Conservation (phyloP, 2,329 filamentous ascomycete species). For the Phaeosphaeria sp. region DNA sequence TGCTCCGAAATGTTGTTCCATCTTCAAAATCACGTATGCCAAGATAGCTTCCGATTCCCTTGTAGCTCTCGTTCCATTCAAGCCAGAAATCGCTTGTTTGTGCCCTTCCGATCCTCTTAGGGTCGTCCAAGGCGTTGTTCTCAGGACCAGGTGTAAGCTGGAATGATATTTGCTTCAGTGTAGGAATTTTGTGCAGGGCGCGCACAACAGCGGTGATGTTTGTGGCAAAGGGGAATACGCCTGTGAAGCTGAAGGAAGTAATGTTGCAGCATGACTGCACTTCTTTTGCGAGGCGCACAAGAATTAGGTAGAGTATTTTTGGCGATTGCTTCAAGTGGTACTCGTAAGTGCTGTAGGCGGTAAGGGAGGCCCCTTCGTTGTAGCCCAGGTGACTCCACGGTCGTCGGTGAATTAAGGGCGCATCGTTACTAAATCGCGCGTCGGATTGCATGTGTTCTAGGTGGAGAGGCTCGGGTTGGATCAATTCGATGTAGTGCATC, state of each 20-base stretch:
- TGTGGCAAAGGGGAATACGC: conserved; percentile 70
- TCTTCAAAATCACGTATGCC: conserved; percentile 28
- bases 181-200: conserved; percentile 34
- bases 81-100: conserved; percentile 51
- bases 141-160: conserved; percentile 52
- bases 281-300: conserved; percentile 37
- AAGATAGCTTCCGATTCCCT: conserved; percentile 30
- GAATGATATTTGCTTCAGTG: conserved; percentile 45
- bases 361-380: conserved; percentile 79
- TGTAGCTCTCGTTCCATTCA: conserved; percentile 45
- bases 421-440: conserved; percentile 24
- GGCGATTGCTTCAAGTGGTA: conserved; percentile 72
- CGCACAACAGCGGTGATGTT: conserved; percentile 57
- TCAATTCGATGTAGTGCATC: conserved; percentile 65
- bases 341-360: conserved; percentile 74
- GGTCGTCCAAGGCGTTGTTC: conserved; percentile 48
- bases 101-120: conserved; percentile 49
- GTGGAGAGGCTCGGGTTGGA: conserved; percentile 17
- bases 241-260: conserved; percentile 63
- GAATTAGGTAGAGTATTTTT: conserved; percentile 63
- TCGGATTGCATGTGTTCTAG: conserved; percentile 11
- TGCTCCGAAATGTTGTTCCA: conserved; percentile 29
- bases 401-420: conserved; percentile 62
- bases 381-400: conserved; percentile 71
- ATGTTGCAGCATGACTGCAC: conserved; percentile 45